phyloP scores from a whole-genome alignment of 768 basidiomycete genomes.

The Rhodotorula babjevae region DNA sequence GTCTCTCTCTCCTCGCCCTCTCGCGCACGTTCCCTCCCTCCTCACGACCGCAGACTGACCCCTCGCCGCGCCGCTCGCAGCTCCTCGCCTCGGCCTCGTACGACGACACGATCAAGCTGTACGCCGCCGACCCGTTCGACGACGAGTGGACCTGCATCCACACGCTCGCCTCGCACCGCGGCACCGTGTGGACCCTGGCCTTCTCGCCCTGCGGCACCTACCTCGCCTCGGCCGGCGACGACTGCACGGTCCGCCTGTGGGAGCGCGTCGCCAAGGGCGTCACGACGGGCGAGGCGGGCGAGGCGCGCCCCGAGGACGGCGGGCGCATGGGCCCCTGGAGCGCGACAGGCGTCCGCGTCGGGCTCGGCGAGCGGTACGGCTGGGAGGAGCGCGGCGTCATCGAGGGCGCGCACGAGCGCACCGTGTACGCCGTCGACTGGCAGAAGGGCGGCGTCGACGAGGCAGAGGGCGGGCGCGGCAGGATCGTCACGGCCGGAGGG shows the following conservation, averaged over 20 bases:
- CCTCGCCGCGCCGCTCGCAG: slow-evolving; percentile 49
- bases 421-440: slow-evolving; percentile 79
- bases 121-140: slow-evolving; percentile 84
- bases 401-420: slow-evolving; percentile 61
- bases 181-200: slow-evolving; percentile 87
- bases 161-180: slow-evolving; percentile 64
- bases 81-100: slow-evolving; percentile 95
- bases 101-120: slow-evolving; percentile 91
- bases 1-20: neutral
- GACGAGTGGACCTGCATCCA: slow-evolving; percentile 82
- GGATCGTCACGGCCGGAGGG: slow-evolving; percentile 77
- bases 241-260: slow-evolving; percentile 80
- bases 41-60: neutral
- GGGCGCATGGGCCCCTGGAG: slow-evolving; percentile 45
- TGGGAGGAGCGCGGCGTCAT: slow-evolving; percentile 64
- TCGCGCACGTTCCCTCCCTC: slow-evolving; percentile 47
- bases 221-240: slow-evolving; percentile 82
- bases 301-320: slow-evolving; percentile 45
- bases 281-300: slow-evolving; percentile 17
- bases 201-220: slow-evolving; percentile 72
- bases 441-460: slow-evolving; percentile 50
- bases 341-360: slow-evolving; percentile 34
- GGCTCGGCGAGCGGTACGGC: slow-evolving; percentile 47
- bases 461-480: slow-evolving; percentile 57
- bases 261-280: slow-evolving; percentile 50